Conservation (phyloP, 2,329 filamentous ascomycete species). For the Neodidymelliopsis sp. region DNA sequence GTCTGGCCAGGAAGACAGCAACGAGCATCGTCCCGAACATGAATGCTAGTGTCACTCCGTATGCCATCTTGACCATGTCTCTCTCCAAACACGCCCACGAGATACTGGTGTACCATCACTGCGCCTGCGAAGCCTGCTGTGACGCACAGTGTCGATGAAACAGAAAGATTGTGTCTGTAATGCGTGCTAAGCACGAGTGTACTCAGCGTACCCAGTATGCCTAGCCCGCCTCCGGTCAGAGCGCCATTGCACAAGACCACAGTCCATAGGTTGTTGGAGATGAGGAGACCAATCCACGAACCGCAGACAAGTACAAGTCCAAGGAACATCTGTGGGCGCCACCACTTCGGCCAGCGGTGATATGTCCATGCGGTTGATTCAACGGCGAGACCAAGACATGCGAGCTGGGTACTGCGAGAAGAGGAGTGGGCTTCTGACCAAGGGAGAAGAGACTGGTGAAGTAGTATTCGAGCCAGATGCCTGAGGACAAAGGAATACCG, state of each 20-base stretch:
- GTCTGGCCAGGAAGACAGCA: conserved; percentile 15
- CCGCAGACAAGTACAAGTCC: not conserved
- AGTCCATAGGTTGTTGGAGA: not conserved
- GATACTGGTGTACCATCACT: conserved; percentile 19
- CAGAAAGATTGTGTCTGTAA: conserved; percentile 34
- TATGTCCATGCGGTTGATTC: conserved; percentile 11
- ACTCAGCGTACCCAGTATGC: conserved; percentile 20
- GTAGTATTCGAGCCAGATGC: conserved; percentile 32
- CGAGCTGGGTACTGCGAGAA: conserved; percentile 24
- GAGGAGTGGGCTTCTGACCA: not conserved
- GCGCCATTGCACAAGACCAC: conserved; percentile 21
- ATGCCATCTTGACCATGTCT: not conserved
- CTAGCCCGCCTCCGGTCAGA: conserved; percentile 24
- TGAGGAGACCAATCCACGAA: not conserved
- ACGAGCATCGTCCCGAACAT: conserved; percentile 8
- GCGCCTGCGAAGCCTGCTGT: conserved; percentile 27
- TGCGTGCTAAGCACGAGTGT: conserved; percentile 28
- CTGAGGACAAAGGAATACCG: conserved; percentile 35
- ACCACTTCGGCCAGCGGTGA: not conserved
- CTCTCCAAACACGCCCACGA: conserved; percentile 3
- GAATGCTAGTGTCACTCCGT: conserved; percentile 8
- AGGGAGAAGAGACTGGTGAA: conserved; percentile 20
- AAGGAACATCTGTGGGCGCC: conserved; percentile 10
- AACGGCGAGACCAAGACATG: conserved; percentile 21
- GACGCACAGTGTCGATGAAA: conserved; percentile 45